These are phyloP conservation scores for Candida wancherniae DNA, from an alignment of 805 yeast genomes.

Conservation along the genomic window DNA sequence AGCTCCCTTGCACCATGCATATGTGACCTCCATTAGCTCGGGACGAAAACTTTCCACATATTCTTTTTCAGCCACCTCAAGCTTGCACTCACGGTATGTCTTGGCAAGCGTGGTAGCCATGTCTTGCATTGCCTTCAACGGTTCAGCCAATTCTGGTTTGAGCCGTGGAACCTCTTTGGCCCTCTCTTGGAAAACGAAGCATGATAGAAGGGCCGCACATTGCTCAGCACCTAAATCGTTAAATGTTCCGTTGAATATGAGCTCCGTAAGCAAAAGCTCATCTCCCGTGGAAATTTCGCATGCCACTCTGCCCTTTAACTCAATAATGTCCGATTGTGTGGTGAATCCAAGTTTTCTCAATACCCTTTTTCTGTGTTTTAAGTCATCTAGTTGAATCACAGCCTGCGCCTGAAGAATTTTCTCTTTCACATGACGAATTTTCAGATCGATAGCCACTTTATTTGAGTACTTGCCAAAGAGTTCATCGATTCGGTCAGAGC, in stretches of 20 bases:
- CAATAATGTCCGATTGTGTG: slow-evolving; percentile 82
- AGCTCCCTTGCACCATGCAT: slow-evolving; percentile 95
- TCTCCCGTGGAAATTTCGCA: slow-evolving; percentile 93
- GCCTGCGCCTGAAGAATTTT: slow-evolving; percentile 82
- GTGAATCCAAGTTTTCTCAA: slow-evolving; percentile 88
- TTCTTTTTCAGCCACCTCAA: slow-evolving; percentile 86
- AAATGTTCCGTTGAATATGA: slow-evolving; percentile 93
- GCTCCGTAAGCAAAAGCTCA: slow-evolving; percentile 80
- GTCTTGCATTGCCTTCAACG: slow-evolving; percentile 79
- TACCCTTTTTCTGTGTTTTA: slow-evolving; percentile 89
- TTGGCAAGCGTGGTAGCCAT: slow-evolving; percentile 91
- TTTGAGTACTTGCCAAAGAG: slow-evolving; percentile 60
- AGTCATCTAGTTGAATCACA: slow-evolving; percentile 88
- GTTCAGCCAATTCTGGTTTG: slow-evolving; percentile 88
- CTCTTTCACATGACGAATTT: slow-evolving; percentile 54
- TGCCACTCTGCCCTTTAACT: slow-evolving; percentile 94
- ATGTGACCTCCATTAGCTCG: slow-evolving; percentile 95
- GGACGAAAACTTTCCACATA: slow-evolving; percentile 89
- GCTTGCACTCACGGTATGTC: slow-evolving; percentile 80
- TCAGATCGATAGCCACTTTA: slow-evolving; percentile 57
- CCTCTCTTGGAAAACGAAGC: slow-evolving; percentile 96
- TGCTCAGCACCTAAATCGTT: slow-evolving; percentile 84
- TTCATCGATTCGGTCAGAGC: slow-evolving; percentile 55
- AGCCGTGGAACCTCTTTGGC: slow-evolving; percentile 84
- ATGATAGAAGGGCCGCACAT: slow-evolving; percentile 85